A percentile compares a stretch with the other conserved stretches of the same genome.
Evolutionary conservation across 768 basidiomycete species (phyloP).

Genomic region (Podaxis sp.): DNA sequence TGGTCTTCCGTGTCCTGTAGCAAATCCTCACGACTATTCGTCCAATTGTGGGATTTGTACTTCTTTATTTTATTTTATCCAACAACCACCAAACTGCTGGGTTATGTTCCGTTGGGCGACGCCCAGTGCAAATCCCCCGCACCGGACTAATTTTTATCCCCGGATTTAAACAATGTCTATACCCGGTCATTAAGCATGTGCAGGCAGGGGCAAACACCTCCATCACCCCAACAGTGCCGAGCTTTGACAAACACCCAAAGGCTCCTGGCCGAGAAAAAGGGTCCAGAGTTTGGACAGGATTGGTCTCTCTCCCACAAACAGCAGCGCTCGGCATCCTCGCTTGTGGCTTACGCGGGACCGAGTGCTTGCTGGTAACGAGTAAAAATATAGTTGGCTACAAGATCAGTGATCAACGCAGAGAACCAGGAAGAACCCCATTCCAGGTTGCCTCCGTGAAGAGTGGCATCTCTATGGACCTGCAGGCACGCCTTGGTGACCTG

Average conservation of each 20-base stretch:
- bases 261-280: neutral
- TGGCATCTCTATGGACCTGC: slow-evolving; percentile 6
- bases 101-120: too few species aligned
- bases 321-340: neutral
- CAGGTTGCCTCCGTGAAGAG: neutral
- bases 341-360: neutral
- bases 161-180: neutral
- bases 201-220: neutral
- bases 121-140: neutral
- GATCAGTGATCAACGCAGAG: neutral
- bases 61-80: neutral
- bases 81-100: too few species aligned
- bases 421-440: neutral
- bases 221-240: neutral
- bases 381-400: slow-evolving; percentile 1
- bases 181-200: neutral
- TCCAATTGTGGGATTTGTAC: neutral
- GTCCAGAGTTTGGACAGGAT: neutral
- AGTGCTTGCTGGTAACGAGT: slow-evolving; percentile 6
- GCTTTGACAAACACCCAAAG: neutral
- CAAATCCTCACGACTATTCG: neutral
- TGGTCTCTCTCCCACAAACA: too few species aligned
- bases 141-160: neutral
- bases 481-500: slow-evolving; percentile 10
- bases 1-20: neutral